Evolutionary conservation across 768 basidiomycete species (phyloP), one percentile per base, ranked within the genome.

Genomic region (Pleurotus sapidus): DNA sequence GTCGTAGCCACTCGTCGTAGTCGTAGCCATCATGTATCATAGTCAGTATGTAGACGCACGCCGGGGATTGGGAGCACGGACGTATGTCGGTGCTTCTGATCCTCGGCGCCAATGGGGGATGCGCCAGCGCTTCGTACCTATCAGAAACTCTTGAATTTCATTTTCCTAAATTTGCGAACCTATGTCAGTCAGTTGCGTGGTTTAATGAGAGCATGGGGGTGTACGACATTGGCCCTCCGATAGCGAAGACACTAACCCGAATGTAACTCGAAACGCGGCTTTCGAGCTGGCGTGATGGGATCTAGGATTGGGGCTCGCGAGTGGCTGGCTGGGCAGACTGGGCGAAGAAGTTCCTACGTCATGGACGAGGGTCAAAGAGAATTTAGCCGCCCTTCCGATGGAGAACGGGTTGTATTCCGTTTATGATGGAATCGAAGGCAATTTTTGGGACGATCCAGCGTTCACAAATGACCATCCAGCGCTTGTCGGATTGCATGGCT

Each of bases 271-370:
- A 42, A 86, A 86, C 59, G 77, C 84, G 1, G 77, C 84, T 1
- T 81, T 84, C 57, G 83, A 86, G 65, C 70, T 86, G 6, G 77
- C 82, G 30, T 84, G 84, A 64, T 85, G 84, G 82, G 69, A 74
- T 18, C 72, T 80, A 18, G 81, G 82, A 0, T 67, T 86, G 14
- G 72, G 68, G 1, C 65, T 81, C 27, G 84, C 83, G 0, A 73
- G 75, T 60, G 65, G 65, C 34, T 85, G 82, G 82, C 73, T 84
- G 73, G 56, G 67, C 45, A 60, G 68, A 8, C 63, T 83, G 39
- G 77, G 75, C 0, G 73, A 77, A 55, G 66, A 70, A 12, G 67
- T 76, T 4, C 79, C 82, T 2, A 37, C 23, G 3, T 60, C 65
- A 23, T 84, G 83, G 84, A 68, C 65, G 18, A 63, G 65, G 0